Base-by-base conservation (phyloP, 2,329 filamentous ascomycete genomes). In the Verticillium albo-atrum region DNA sequence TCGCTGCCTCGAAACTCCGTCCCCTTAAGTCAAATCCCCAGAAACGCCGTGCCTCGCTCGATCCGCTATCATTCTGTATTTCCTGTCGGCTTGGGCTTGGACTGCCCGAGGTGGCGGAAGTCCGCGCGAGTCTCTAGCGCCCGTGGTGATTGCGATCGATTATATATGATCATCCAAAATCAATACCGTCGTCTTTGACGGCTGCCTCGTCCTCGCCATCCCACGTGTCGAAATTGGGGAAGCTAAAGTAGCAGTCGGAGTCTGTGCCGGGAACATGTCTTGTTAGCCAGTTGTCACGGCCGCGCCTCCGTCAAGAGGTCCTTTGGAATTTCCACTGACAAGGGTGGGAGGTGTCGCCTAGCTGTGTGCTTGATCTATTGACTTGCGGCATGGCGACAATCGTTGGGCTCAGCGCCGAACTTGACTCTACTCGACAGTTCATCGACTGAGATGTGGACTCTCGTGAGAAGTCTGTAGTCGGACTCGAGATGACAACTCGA, bases 171-270 rank as follows among this genome's bases (percentile, higher is more conserved):
- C n/a, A 47, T 12, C 20, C 37, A 47, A 47, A 47, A 10, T 47
- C 15, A 47, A 23, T 20, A 6, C 37, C 37, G n/a, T 47, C 37
- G 20, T 47, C 20, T 47, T 47, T 47, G 32, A 34, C 35, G 26
- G 58, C 58, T 35, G 54, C 56, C 25, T 65, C 61, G 20, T 58
- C 58, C 28, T 67, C 37, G 37, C 37, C 76, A 50, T 83, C 82
- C 78, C 87, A 90, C 61, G 85, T 82, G 67, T 91, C 88, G 71
- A 90, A 90, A 71, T 83, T 88, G 17, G 88, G 88, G 70, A 91
- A 91, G 76, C 88, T 90, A 68, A 89, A 87, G 73, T 91, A 91
- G 62, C 84, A 82, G 59, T 60, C 60, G 10, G 61, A 54, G 42
- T 63, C 62, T 63, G 56, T n/a, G 57, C 66, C 56, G 62, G 61